Conservation (phyloP, 768 basidiomycete genomes). For the Hortiboletus flavorubellus region DNA sequence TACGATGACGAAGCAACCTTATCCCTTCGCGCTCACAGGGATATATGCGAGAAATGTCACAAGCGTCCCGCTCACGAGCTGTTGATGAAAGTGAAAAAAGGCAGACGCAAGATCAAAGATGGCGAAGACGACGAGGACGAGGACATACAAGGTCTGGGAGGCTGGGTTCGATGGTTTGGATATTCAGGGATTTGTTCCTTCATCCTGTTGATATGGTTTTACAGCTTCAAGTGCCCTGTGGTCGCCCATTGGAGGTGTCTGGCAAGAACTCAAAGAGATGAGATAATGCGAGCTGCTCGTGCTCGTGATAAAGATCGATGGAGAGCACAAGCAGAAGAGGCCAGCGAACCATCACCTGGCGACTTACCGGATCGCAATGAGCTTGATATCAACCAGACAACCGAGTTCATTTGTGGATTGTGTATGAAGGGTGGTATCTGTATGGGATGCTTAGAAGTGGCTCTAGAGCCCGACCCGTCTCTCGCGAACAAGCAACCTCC, state of each 20-base stretch:
- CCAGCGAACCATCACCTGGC: constrained; percentile 14
- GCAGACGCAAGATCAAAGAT: constrained; percentile 37
- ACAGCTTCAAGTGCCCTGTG: constrained; percentile 74
- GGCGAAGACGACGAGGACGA: constrained; percentile 54
- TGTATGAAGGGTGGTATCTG: constrained; percentile 79
- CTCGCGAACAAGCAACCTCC: constrained; percentile 15
- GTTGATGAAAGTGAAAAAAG: constrained; percentile 42
- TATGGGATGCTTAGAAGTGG: constrained; percentile 66
- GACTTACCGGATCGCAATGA: constrained; percentile 44
- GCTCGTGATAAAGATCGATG: constrained; percentile 46
- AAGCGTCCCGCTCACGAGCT: constrained; percentile 53
- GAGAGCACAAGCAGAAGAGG: constrained; percentile 29
- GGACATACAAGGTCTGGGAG: constrained; percentile 52
- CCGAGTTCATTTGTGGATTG: constrained; percentile 73
- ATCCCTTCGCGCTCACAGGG: constrained; percentile 57
- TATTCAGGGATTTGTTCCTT: neutral
- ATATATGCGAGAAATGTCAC: constrained; percentile 71
- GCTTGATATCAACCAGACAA: constrained; percentile 55
- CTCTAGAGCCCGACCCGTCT: constrained; percentile 44
- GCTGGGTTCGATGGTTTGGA: constrained; percentile 81
- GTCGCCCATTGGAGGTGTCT: constrained; percentile 77
- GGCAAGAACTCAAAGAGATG: constrained; percentile 59
- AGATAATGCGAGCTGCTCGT: constrained; percentile 65
- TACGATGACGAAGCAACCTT: constrained; percentile 55
- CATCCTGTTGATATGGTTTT: constrained; percentile 9